Percentiles rank a stretch among this genome's conserved stretches.
Conservation (phyloP, 192 early-diverging fungal genomes). For the Entomortierella parvispora region DNA sequence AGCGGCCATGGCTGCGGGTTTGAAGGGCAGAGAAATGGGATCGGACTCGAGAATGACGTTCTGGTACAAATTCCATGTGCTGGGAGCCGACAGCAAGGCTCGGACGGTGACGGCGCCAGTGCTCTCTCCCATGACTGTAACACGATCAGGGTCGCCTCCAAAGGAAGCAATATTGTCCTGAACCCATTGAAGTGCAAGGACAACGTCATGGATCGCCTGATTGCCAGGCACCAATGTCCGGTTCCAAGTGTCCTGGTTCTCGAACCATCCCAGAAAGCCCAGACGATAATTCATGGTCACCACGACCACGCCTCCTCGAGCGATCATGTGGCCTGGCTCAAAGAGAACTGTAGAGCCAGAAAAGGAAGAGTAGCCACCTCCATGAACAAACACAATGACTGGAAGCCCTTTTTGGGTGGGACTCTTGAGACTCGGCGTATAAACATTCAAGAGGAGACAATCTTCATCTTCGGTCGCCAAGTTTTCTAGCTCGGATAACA, state of each 20-base stretch:
- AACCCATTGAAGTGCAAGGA: slow-evolving; percentile 64
- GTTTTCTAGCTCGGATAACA: slow-evolving; percentile 1
- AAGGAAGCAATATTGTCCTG: slow-evolving; percentile 62
- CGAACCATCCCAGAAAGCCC: slow-evolving; percentile 34
- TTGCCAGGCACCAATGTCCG: slow-evolving; percentile 23
- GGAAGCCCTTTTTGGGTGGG: not conserved
- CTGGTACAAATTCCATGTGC: slow-evolving; percentile 49
- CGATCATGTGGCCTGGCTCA: slow-evolving; percentile 36
- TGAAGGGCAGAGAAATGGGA: slow-evolving; percentile 46
- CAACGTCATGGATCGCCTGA: slow-evolving; percentile 59
- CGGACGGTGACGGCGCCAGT: slow-evolving; percentile 50
- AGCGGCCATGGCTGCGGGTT: slow-evolving; percentile 5
- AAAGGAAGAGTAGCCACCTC: slow-evolving; percentile 26
- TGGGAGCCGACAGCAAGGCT: slow-evolving; percentile 49
- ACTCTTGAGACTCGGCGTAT: slow-evolving; percentile 41
- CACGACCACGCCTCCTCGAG: slow-evolving; percentile 38
- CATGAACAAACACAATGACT: slow-evolving; percentile 40
- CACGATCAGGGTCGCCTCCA: slow-evolving; percentile 63
- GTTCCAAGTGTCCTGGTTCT: slow-evolving; percentile 6
- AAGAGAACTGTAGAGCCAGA: slow-evolving; percentile 33
- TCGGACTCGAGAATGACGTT: slow-evolving; percentile 54
- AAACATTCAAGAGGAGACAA: slow-evolving; percentile 45
- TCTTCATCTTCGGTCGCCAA: slow-evolving; percentile 29
- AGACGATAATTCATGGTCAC: slow-evolving; percentile 51
- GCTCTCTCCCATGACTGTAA: slow-evolving; percentile 51